Evolutionary conservation across 2,329 filamentous ascomycete genomes (phyloP).

Genomic region (Talaromyces islandicus): DNA sequence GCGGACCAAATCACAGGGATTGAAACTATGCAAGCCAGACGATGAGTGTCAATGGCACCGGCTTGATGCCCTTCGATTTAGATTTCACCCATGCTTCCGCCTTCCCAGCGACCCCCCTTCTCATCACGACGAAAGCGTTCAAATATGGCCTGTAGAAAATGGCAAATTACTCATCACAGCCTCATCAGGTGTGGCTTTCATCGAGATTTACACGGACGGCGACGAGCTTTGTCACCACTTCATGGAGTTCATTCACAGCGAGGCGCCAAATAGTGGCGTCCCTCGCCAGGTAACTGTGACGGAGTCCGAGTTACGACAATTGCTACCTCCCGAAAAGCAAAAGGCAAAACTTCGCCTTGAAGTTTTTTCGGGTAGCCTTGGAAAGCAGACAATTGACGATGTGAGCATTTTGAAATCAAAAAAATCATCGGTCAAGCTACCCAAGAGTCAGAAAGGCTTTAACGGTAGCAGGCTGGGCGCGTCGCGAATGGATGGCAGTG

Average conservation of each 20-base stretch:
- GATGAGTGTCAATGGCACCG: constrained; percentile 93
- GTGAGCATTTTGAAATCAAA: constrained; percentile 66
- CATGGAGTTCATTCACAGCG: constrained; percentile 69
- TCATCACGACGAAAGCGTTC: constrained; percentile 67
- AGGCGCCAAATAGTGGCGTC: constrained; percentile 50
- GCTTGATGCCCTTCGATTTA: constrained; percentile 80
- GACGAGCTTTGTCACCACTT: constrained; percentile 74
- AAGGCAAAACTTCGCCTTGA: constrained; percentile 60
- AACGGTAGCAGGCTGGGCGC: constrained; percentile 68
- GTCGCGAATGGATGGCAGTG: constrained; percentile 64
- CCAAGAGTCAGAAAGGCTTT: constrained; percentile 68
- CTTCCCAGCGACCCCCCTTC: constrained; percentile 67
- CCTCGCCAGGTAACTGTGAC: constrained; percentile 69
- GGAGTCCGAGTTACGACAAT: constrained; percentile 66
- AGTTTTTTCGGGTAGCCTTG: constrained; percentile 70
- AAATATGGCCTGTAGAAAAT: constrained; percentile 78
- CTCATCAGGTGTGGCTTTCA: constrained; percentile 72
- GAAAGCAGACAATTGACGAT: constrained; percentile 70
- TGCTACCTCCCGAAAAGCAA: constrained; percentile 68
- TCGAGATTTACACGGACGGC: constrained; percentile 76
- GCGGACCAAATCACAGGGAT: constrained; percentile 73
- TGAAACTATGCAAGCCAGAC: constrained; percentile 62
- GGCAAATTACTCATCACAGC: constrained; percentile 72
- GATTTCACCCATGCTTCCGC: constrained; percentile 83
- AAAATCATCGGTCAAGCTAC: constrained; percentile 65